These are phyloP conservation scores for Aspergillus affinis DNA, from an alignment of 495 filamentous ascomycete genomes.

Conservation along the genomic window DNA sequence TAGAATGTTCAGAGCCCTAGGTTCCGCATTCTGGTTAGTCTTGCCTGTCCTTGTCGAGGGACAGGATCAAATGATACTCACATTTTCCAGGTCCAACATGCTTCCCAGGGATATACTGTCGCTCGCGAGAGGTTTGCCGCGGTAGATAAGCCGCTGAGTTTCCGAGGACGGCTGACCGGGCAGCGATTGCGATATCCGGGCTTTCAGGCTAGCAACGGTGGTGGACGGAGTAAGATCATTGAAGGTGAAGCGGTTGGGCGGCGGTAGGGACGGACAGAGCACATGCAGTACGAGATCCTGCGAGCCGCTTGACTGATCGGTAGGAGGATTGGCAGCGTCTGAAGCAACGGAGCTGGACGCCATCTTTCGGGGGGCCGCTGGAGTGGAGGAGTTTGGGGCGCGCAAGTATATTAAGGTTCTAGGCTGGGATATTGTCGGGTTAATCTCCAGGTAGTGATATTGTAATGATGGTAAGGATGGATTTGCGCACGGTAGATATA, in stretches of 20 bases:
- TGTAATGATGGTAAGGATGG: neutral
- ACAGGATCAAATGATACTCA: constrained; percentile 35
- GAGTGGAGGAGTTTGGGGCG: too few relatives aligned
- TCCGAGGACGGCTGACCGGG: constrained; percentile 49
- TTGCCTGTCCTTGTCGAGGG: neutral
- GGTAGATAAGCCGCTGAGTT: constrained; percentile 65
- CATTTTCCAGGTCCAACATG: constrained; percentile 56
- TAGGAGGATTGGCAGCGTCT: neutral
- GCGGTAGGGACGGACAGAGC: constrained; percentile 61
- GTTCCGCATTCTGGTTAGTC: constrained; percentile 23
- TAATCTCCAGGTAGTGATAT: neutral
- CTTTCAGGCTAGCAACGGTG: constrained; percentile 61
- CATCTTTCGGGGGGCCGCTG: neutral
- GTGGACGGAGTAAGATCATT: constrained; percentile 50
- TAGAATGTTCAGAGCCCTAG: constrained; percentile 35
- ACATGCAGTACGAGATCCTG: constrained; percentile 57
- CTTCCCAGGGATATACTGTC: constrained; percentile 55
- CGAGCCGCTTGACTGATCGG: constrained; percentile 6
- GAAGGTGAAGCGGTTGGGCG: constrained; percentile 55
- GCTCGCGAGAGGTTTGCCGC: constrained; percentile 57
- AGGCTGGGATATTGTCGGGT: neutral
- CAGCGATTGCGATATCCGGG: constrained; percentile 56
- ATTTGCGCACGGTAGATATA: neutral
- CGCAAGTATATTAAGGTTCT: neutral
- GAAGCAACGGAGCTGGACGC: neutral